Evolutionary conservation across 2,329 filamentous ascomycete species (phyloP), one percentile per base, ranked within the genome.

Genomic region (Botryotinia calthae): DNA sequence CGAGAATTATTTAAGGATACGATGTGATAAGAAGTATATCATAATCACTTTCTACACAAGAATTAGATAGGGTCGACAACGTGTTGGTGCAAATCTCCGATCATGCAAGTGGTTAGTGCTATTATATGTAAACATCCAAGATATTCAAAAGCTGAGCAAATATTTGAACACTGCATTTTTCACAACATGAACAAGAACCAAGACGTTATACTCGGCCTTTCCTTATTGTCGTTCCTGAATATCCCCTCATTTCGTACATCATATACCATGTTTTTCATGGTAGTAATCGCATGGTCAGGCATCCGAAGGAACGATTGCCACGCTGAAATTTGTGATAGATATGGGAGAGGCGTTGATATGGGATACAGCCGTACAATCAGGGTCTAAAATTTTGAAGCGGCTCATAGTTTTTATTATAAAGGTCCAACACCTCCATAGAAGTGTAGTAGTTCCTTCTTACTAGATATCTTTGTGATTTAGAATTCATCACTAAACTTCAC

Each of bases 121-220:
- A 61, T 37, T 46, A n/a, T 28, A 28, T 28, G 28, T 14, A 37
- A 62, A 51, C 5, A 22, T 46, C 20, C 8, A 56, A 59, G 42
- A 46, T 28, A 44, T 42, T 2, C 51, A 61, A 46, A 61, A 70
- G 67, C 42, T 70, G 51, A 59, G n/a, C 54, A 61, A 70, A 44
- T 58, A 68, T 56, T 64, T 64, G 68, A 65, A 51, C 70, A 66
- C 70, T 16, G 46, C 70, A 66, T 71, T 71, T 37, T 71, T 51
- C 70, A 71, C 70, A 56, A n/a, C 70, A 71, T 71, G 20, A 65
- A 61, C n/a, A 37, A 61, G 22, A 22, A 44, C 37, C 51, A 62
- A 46, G 44, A 20, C 20, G 4, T 61, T 70, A 56, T 56, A 56
- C 56, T 70, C 28, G 54, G 67, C 42, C 40, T 56, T 34, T 70